These are phyloP conservation scores for Penstemon barbatus DNA, from an alignment of 257 asterid species.

Conservation along the genomic window DNA sequence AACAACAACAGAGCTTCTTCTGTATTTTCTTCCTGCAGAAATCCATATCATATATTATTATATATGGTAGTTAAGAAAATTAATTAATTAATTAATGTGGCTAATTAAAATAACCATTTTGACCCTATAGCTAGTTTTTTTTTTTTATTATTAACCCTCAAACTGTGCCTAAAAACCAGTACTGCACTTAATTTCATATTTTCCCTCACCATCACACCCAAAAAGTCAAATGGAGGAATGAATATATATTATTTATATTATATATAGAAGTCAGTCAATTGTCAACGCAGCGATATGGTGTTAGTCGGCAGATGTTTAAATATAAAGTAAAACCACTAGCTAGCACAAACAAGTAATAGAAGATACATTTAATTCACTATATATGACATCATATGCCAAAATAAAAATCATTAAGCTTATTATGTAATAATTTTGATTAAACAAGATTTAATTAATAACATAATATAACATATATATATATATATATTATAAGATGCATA, in stretches of 20 bases:
- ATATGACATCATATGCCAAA: no score
- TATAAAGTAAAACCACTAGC: conserved; percentile 23
- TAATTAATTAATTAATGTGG: background rate
- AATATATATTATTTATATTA: background rate
- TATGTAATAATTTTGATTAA: no score
- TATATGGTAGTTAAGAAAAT: background rate
- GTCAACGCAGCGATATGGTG: conserved; percentile 25
- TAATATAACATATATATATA: no score
- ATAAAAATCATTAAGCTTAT: no score
- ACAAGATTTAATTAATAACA: no score
- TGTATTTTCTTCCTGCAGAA: no score
- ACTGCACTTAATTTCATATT: conserved; percentile 5
- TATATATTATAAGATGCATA: no score
- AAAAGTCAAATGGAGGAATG: conserved; percentile 31
- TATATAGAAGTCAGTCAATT: background rate
- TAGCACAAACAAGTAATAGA: no score
- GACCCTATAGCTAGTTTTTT: conserved; percentile 20
- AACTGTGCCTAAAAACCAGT: conserved; percentile 40
- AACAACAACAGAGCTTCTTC: background rate
- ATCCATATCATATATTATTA: conserved; percentile 18
- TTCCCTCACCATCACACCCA: conserved; percentile 24
- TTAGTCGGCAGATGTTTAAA: conserved; percentile 36
- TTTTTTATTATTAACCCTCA: conserved; percentile 34
- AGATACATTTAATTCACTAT: no score
- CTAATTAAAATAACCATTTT: conserved; percentile 18